phyloP scores from a whole-genome alignment of 805 yeast species.

The Wickerhamiella azymoides region DNA sequence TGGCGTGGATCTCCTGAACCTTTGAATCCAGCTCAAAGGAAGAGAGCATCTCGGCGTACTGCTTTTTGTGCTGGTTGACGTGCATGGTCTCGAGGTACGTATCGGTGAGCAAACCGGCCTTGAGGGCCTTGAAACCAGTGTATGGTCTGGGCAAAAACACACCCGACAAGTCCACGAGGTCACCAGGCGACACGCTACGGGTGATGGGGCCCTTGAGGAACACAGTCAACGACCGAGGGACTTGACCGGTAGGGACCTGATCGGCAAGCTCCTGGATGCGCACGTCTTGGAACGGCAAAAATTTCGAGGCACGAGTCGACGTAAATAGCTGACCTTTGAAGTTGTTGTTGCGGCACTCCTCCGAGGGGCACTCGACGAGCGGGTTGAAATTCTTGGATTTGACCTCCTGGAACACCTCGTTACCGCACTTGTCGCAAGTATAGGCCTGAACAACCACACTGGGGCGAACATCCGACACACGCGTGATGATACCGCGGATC shows the following conservation, averaged over 20 bases:
- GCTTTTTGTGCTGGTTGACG: slow-evolving; percentile 77
- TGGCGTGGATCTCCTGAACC: slow-evolving; percentile 39
- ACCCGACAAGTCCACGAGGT: slow-evolving; percentile 84
- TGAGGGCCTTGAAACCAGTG: slow-evolving; percentile 85
- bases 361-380: slow-evolving; percentile 72
- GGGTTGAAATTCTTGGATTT: slow-evolving; percentile 75
- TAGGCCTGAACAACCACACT: slow-evolving; percentile 82
- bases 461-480: slow-evolving; percentile 95
- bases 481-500: slow-evolving; percentile 83
- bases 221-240: slow-evolving; percentile 73
- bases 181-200: slow-evolving; percentile 84
- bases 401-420: slow-evolving; percentile 92
- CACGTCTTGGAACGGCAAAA: slow-evolving; percentile 89
- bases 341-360: slow-evolving; percentile 62
- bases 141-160: slow-evolving; percentile 88
- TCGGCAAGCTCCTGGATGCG: slow-evolving; percentile 86
- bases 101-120: slow-evolving; percentile 88
- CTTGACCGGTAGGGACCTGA: slow-evolving; percentile 97
- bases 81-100: slow-evolving; percentile 83
- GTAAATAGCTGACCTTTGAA: slow-evolving; percentile 80
- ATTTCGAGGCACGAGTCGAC: slow-evolving; percentile 92
- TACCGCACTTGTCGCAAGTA: slow-evolving; percentile 95
- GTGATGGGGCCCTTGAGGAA: slow-evolving; percentile 90
- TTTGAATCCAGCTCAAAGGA: slow-evolving; percentile 35
- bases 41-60: slow-evolving; percentile 54